Evolutionary conservation across 768 basidiomycete genomes (phyloP).

Genomic region (Scleroderma bovista): DNA sequence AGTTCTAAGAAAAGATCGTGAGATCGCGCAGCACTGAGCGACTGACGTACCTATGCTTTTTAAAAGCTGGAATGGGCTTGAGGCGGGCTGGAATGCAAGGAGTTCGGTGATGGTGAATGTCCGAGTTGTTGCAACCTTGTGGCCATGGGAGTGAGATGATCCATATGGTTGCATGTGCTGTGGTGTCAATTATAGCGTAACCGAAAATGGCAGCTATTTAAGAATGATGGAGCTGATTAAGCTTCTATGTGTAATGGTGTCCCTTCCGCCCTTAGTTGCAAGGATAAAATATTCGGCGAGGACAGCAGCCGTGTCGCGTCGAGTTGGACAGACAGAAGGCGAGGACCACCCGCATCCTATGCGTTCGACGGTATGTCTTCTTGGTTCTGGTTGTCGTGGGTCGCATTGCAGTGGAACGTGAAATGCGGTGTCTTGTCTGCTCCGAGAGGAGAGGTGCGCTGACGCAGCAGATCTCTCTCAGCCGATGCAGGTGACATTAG

Average conservation of each 20-base stretch:
- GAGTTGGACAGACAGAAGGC: too few species aligned
- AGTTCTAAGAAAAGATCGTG: too few species aligned
- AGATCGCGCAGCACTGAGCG: too few species aligned
- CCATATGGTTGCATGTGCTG: neutral
- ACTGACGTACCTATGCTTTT: too few species aligned
- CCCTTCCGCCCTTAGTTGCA: too few species aligned
- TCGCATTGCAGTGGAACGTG: neutral
- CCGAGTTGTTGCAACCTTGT: too few species aligned
- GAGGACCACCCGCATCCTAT: neutral
- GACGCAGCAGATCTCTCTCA: slow-evolving; percentile 6
- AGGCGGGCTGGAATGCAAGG: too few species aligned
- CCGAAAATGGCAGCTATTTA: neutral
- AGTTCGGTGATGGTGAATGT: too few species aligned
- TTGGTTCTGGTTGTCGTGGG: neutral
- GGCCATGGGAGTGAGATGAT: neutral
- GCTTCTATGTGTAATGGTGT: neutral
- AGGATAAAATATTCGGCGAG: neutral
- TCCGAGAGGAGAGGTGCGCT: slow-evolving; percentile 1
- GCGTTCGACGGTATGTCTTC: neutral
- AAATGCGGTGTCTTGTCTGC: neutral
- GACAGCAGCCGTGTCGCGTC: neutral
- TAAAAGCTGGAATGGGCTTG: too few species aligned
- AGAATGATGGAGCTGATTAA: slow-evolving; percentile 1
- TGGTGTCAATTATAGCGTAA: neutral
- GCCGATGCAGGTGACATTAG: slow-evolving; percentile 6